A percentile compares a stretch with the other conserved stretches of the same genome.
These are phyloP conservation scores for Brassica juncea DNA, from an alignment of 345 rosid genomes.

Conservation along the genomic window DNA sequence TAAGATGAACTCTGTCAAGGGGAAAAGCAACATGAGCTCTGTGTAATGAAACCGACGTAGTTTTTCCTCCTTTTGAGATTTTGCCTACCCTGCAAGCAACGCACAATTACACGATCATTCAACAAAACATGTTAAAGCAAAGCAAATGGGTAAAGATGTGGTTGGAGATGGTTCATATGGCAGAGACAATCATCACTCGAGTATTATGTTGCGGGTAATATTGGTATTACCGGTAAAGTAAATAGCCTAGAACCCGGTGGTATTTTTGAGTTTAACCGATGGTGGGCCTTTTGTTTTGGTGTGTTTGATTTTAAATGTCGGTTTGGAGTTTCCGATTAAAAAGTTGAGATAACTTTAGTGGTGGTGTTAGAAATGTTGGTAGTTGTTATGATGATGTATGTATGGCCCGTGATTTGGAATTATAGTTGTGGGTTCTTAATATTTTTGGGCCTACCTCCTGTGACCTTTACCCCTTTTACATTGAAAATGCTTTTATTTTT, in stretches of 20 bases:
- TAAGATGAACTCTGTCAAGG: constrained; percentile 65
- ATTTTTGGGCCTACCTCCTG: constrained; percentile 33
- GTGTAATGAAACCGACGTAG: constrained; percentile 3
- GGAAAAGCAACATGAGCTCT: constrained; percentile 46
- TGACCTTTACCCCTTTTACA: not conserved
- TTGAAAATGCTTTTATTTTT: not conserved
- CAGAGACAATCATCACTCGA: not conserved
- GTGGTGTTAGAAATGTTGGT: constrained; percentile 12
- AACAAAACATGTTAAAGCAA: not conserved
- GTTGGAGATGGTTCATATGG: constrained; percentile 5
- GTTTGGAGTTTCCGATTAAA: constrained; percentile 6
- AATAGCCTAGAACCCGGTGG: not conserved
- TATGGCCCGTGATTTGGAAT: constrained; percentile 23
- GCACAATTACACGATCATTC: not conserved
- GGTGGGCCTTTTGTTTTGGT: constrained; percentile 14
- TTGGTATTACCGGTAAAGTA: constrained; percentile 17
- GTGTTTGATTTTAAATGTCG: constrained; percentile 6
- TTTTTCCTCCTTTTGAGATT: not conserved
- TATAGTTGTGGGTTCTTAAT: constrained; percentile 37
- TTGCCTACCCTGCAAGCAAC: not conserved
- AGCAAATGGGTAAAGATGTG: not conserved
- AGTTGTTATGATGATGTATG: constrained; percentile 8
- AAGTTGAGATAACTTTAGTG: not conserved
- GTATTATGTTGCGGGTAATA: not conserved
- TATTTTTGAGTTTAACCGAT: constrained; percentile 12